Conservation (phyloP, 208 protist genomes). For the Leishmania aethiopica region DNA sequence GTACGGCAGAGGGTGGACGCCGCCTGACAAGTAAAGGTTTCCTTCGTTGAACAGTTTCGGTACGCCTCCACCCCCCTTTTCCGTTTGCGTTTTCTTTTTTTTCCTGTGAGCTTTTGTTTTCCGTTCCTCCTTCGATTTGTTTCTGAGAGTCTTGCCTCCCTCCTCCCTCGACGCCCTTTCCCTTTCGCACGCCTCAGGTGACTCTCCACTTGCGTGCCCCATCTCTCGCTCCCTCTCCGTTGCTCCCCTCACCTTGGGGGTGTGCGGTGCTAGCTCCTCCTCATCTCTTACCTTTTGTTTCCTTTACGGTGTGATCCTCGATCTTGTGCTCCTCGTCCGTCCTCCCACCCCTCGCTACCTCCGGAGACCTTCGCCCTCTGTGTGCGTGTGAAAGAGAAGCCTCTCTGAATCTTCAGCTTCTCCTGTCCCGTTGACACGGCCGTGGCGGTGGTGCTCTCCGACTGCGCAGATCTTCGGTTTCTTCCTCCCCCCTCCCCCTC, state of each 20-base stretch:
- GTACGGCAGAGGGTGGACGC: not conserved
- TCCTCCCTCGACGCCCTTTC: not conserved
- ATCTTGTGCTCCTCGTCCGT: not conserved
- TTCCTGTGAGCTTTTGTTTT: not conserved
- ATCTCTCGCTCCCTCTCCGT: not conserved
- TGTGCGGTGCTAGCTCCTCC: not conserved
- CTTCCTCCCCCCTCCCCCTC: not conserved
- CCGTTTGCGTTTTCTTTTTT: not conserved
- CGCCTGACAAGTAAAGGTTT: not conserved
- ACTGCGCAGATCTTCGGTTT: slow-evolving; percentile 1
- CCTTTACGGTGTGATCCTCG: not conserved
- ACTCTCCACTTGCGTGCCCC: not conserved
- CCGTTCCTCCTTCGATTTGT: not conserved
- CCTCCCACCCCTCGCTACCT: not conserved
- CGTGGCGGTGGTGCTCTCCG: slow-evolving; percentile 1
- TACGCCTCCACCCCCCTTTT: not conserved
- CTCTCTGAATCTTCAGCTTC: not conserved
- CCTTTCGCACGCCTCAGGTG: not conserved
- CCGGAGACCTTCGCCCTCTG: not conserved
- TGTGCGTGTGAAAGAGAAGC: not conserved
- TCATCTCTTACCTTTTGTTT: not conserved
- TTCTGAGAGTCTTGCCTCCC: not conserved
- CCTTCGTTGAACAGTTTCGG: not conserved
- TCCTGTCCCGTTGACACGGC: not conserved
- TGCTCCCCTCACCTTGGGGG: not conserved